Evolutionary conservation across 2,329 filamentous ascomycete species (phyloP).

Genomic region (Trichoderma gracile): DNA sequence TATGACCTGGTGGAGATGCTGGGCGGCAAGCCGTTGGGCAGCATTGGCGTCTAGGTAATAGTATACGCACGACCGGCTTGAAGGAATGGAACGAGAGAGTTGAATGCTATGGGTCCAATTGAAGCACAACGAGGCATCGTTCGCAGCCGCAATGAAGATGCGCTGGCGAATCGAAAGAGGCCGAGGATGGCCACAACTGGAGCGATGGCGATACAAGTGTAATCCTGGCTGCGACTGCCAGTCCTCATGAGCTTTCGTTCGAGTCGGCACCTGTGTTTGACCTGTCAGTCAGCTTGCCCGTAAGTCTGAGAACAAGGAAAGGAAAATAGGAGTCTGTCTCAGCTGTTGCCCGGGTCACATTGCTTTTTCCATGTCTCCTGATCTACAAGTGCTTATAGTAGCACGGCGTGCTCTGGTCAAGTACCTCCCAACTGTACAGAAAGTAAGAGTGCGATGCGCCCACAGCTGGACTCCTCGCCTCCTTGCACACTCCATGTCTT

Average conservation of each 20-base stretch:
- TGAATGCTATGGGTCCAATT: neutral
- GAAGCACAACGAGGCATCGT: neutral
- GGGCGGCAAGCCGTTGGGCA: constrained; percentile 9
- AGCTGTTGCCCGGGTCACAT: neutral
- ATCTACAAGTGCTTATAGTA: too few relatives aligned
- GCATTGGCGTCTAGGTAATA: too few relatives aligned
- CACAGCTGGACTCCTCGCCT: neutral
- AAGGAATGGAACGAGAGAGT: neutral
- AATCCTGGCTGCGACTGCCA: too few relatives aligned
- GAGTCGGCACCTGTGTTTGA: neutral
- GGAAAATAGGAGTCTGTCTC: neutral
- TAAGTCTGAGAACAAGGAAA: neutral
- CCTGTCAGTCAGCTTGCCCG: constrained; percentile 1
- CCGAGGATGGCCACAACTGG: neutral
- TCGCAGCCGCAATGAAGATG: neutral
- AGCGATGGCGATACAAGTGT: too few relatives aligned
- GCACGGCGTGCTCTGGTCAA: too few relatives aligned
- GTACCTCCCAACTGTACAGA: too few relatives aligned
- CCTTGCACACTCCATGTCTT: constrained; percentile 4
- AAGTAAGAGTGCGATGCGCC: neutral
- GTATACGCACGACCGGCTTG: neutral
- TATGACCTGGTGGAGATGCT: constrained; percentile 16
- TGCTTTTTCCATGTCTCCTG: neutral
- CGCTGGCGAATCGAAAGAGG: neutral
- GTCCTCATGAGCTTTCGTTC: neutral